These are phyloP conservation scores for Gautieria morchelliformis DNA, from an alignment of 768 basidiomycete genomes.

Conservation along the genomic window DNA sequence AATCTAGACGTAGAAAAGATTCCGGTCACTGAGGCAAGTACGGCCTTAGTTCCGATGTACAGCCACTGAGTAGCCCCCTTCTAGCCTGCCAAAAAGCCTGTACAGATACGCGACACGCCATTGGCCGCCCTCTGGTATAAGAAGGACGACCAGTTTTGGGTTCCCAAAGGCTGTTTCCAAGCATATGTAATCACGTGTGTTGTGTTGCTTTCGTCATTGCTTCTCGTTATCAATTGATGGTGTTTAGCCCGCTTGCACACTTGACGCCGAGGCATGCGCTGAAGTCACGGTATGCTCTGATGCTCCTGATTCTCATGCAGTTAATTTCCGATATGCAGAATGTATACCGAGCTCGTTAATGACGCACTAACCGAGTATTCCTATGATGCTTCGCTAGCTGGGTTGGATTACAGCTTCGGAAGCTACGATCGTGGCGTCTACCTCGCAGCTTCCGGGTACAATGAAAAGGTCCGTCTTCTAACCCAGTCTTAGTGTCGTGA, in stretches of 20 bases:
- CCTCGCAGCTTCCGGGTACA: conserved; percentile 73
- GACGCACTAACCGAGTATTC: conserved; percentile 86
- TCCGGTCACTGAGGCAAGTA: conserved; percentile 49
- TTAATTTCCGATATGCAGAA: conserved; percentile 27
- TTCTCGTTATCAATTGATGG: neutral
- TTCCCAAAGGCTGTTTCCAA: conserved; percentile 36
- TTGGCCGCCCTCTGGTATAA: conserved; percentile 61
- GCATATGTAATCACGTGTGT: neutral
- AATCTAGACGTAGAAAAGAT: conserved; percentile 77
- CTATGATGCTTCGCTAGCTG: conserved; percentile 90
- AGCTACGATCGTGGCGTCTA: conserved; percentile 56
- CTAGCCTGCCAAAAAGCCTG: conserved; percentile 67
- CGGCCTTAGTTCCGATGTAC: neutral
- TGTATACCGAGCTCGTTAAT: conserved; percentile 77
- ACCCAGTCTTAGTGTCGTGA: neutral
- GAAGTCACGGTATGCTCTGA: conserved; percentile 50
- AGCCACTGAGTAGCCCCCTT: neutral
- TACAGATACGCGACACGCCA: conserved; percentile 62
- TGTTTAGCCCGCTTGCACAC: conserved; percentile 44
- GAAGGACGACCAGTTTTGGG: conserved; percentile 50
- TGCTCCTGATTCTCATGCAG: neutral
- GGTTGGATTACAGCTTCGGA: conserved; percentile 63
- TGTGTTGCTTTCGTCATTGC: neutral
- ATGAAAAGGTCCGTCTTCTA: conserved; percentile 57
- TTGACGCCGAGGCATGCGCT: conserved; percentile 60